Evolutionary conservation across 2,329 filamentous ascomycete species (phyloP).

Genomic region (Apiospora kogelbergensis): DNA sequence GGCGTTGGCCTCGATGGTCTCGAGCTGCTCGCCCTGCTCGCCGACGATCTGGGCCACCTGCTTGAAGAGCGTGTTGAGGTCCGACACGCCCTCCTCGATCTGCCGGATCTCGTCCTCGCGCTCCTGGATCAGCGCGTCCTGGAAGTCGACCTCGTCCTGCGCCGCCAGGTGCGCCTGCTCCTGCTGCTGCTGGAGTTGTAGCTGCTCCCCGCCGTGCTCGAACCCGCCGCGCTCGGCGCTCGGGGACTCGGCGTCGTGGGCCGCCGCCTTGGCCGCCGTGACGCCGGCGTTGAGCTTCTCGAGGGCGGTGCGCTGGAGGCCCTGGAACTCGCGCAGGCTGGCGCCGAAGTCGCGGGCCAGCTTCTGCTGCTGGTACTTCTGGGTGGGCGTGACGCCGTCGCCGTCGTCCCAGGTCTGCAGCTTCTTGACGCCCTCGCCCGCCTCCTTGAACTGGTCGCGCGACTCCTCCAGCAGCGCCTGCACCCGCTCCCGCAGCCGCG

Average conservation of each 20-base stretch:
- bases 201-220: slow-evolving; percentile 45
- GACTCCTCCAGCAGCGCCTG: slow-evolving; percentile 86
- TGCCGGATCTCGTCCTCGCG: slow-evolving; percentile 96
- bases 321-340: slow-evolving; percentile 87
- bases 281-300: slow-evolving; percentile 91
- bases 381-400: slow-evolving; percentile 64
- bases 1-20: slow-evolving; percentile 86
- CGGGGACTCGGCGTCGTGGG: slow-evolving; percentile 58
- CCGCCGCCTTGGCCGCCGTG: slow-evolving; percentile 75
- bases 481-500: slow-evolving; percentile 85
- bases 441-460: slow-evolving; percentile 81
- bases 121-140: slow-evolving; percentile 92
- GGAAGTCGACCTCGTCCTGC: slow-evolving; percentile 96
- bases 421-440: slow-evolving; percentile 92
- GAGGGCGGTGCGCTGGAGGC: slow-evolving; percentile 82
- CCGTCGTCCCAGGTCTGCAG: slow-evolving; percentile 85
- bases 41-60: slow-evolving; percentile 97
- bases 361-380: slow-evolving; percentile 96
- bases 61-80: slow-evolving; percentile 93
- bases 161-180: slow-evolving; percentile 79
- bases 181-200: slow-evolving; percentile 66
- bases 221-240: slow-evolving; percentile 28
- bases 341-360: slow-evolving; percentile 90
- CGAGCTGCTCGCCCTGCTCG: slow-evolving; percentile 87
- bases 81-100: slow-evolving; percentile 93